Base-by-base conservation (phyloP, 2,329 filamentous ascomycete species). In the Lachnellula occidentalis region DNA sequence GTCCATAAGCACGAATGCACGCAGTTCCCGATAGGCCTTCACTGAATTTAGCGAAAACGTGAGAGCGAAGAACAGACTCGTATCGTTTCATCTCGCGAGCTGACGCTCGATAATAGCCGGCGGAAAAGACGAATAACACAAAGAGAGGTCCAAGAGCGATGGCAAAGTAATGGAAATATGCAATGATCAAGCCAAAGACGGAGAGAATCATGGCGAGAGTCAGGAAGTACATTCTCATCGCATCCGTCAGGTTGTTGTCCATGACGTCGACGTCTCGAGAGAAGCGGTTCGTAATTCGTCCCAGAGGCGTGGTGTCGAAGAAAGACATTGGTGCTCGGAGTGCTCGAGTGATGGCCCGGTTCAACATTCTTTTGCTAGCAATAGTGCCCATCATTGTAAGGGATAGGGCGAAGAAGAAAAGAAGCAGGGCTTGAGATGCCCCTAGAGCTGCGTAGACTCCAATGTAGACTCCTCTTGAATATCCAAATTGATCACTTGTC, bases 301-400 rank as follows among this genome's bases (percentile, higher is more conserved):
- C 94, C 1, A 97, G 79, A 0, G 94, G 94, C 0, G 94, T 97
- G 0, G 94, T 97, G 66, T 99, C 94, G 73, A 97, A 97, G 74
- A 97, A 97, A 4, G 88, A 87, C 90, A 86, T 85, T n/a, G 83
- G 83, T 2, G 83, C 83, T 24, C 83, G 77, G n/a, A 86, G 73
- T 1, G 94, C 90, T 15, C 88, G 80, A 8, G 78, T 83, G 64
- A 97, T 88, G 6, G 94, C 92, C 36, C 83, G 78, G 31, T 87
- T 82, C 49, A 97, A 80, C 82, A 97, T 90, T 39, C 78, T 78
- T 70, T 88, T 92, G 67, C 89, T 94, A 5, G 92, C 82, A 19
- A 80, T 83, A 1, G 94, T 96, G 45, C 92, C 90, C 51, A 87
- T 82, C 0, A 91, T 79, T 0, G 91, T 90, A 22, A 97, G 78